phyloP scores from a whole-genome alignment of 768 basidiomycete species.

The Pleurotus tuoliensis region DNA sequence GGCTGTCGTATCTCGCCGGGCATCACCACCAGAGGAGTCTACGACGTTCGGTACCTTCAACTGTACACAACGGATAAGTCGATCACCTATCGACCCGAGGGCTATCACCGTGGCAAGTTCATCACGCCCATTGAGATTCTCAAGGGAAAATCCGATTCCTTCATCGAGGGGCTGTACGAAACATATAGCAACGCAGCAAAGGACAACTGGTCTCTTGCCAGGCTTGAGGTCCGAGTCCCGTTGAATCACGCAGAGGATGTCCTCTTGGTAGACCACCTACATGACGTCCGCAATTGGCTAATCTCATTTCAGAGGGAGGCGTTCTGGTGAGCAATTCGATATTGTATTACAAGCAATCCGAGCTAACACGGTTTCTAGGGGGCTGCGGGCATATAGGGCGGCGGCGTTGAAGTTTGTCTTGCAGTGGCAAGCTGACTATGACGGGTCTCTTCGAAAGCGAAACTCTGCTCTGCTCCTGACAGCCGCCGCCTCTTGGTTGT shows the following conservation, averaged over 20 bases:
- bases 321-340: constrained; percentile 15
- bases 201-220: constrained; percentile 18
- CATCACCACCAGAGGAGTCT: constrained; percentile 10
- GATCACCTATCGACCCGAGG: constrained; percentile 17
- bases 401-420: constrained; percentile 16
- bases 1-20: constrained; percentile 27
- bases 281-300: neutral
- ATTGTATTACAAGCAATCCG: neutral
- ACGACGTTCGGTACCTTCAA: constrained; percentile 22
- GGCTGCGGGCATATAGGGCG: constrained; percentile 14
- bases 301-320: constrained; percentile 9
- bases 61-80: constrained; percentile 31
- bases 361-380: neutral
- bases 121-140: constrained; percentile 17
- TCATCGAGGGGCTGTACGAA: constrained; percentile 12
- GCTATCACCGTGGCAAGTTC: constrained; percentile 16
- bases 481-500: constrained; percentile 16
- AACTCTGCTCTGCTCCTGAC: constrained; percentile 16
- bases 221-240: constrained; percentile 24
- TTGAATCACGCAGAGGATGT: constrained; percentile 2
- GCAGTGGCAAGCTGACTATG: constrained; percentile 12
- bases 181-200: constrained; percentile 17
- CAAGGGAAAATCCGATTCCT: constrained; percentile 1
- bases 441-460: neutral
- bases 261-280: constrained; percentile 2